Evolutionary conservation across 805 yeast genomes (phyloP), one percentile per base, ranked within the genome.

Genomic region (Saitoella complicata): DNA sequence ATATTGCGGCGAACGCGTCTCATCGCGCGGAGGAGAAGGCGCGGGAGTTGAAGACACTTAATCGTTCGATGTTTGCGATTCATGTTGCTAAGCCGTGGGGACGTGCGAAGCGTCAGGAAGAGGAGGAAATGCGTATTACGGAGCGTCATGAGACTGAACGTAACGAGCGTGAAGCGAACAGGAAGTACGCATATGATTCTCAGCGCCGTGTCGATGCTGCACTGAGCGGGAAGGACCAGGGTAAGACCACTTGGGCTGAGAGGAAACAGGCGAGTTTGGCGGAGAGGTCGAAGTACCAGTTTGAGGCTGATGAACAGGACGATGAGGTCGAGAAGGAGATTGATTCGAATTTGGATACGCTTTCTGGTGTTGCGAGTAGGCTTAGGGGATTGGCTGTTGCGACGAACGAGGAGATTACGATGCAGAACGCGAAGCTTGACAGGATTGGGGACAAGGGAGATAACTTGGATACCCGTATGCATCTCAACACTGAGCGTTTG

Each of bases 281-380:
- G 39, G 77, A 75, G 36, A 80, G 93, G 1, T 66, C 73, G 46
- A 66, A 75, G 51, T 86, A 80, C 62, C 83, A 82, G 55, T 82
- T 84, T 54, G 95, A 85, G 57, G 81, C 80, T 41, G 96, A 88
- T 61, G 76, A 77, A 42, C 96, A 88, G 59, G 97, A 91, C 61
- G 94, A 86, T 55, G 91, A 78, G 53, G 74, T 85, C 74, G 97
- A 88, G 58, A 73, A 79, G 50, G 95, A 87, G 61, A 75, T 86
- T 53, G 87, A 86, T 44, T 65, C 72, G 50, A 91, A 91, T 56
- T 66, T 88, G 60, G 87, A 82, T 54, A 84, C 80, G 58, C 80
- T 91, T 41, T 71, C 73, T 8, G 70, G 69, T 37, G 73, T 79
- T 47, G 74, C 94, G 32, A 70, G 70, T 45, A 75, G 86, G 48